Evolutionary conservation across 2,329 filamentous ascomycete genomes (phyloP), one percentile per base, ranked within the genome.

Genomic region (Paramyrothecium sp.): DNA sequence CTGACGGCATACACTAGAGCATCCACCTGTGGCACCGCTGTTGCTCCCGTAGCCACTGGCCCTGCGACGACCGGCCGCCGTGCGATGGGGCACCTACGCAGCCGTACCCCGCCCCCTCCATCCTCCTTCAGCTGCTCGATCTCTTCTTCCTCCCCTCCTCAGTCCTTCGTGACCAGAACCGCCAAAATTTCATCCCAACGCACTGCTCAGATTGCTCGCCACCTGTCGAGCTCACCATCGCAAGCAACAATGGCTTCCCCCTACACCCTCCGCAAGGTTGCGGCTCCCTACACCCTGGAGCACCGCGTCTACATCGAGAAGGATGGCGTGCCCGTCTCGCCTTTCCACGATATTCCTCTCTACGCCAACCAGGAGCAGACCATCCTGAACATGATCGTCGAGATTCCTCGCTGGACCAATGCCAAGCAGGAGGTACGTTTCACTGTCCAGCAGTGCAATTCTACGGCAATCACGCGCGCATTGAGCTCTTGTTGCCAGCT

Each of bases 331-430:
- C 90, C 91, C 67, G 78, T 98, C 77, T 98, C 94, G 63, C 90
- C 94, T 68, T 99, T 97, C 87, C 95, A 99, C 84, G 95, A 99
- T 76, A 92, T 99, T 67, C 95, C 95, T 61, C 91, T 99, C 68
- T 99, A 92, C 75, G 94, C 94, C 88, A 97, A 99, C 77, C 84
- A 90, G 79, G 90, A 97, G 83, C 87, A 97, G 85, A 96, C 89
- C 69, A 82, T 98, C 75, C 86, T 99, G 73, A 99, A 99, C 89
- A 99, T 99, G 95, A 77, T 99, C 64, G 95, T 99, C 70, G 95
- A 99, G 89, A 97, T 99, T 71, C 95, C 95, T 71, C 89, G 95
- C 82, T 99, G 95, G 95, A 97, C 94, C 83, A 99, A 99, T 81
- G 95, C 90, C 72, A 99, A 99, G 88, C 91, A 96, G 79, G 95